Percentiles rank a stretch among this genome's conserved stretches.
Conservation (phyloP, 2,329 filamentous ascomycete genomes). For the Pestalotiopsis sp. region DNA sequence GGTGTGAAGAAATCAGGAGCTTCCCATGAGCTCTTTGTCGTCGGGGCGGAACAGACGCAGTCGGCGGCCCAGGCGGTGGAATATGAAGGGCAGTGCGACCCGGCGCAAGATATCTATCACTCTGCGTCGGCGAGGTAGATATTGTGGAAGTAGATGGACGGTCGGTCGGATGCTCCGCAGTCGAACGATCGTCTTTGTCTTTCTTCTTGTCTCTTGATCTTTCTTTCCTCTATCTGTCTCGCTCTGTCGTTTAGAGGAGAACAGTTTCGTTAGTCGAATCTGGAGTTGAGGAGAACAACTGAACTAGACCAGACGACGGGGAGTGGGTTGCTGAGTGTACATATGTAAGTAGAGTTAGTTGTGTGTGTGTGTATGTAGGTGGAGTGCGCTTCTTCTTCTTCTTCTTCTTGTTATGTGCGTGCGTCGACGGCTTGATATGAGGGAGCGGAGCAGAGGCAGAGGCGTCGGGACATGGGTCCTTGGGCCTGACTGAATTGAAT, state of each 20-base stretch:
- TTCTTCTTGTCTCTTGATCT: not conserved
- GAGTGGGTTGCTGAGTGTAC: slow-evolving; percentile 35
- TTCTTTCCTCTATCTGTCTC: not conserved
- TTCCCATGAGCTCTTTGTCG: slow-evolving; percentile 6
- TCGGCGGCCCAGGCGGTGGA: not conserved
- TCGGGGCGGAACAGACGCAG: not conserved
- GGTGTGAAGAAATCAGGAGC: not conserved
- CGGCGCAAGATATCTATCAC: not conserved
- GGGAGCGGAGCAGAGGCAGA: slow-evolving; percentile 10
- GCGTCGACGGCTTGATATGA: slow-evolving; percentile 16
- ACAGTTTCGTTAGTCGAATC: slow-evolving; percentile 15
- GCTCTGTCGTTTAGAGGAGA: slow-evolving; percentile 6
- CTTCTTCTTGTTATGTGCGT: slow-evolving; percentile 9
- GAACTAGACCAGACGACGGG: slow-evolving; percentile 15
- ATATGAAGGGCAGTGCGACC: not conserved
- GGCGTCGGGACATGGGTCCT: slow-evolving; percentile 5
- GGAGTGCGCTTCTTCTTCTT: slow-evolving; percentile 2
- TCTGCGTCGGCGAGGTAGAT: not conserved
- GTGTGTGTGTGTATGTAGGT: not conserved
- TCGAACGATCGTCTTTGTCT: not conserved
- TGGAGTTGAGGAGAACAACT: slow-evolving; percentile 23
- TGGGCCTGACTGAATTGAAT: not conserved
- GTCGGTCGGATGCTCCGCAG: not conserved
- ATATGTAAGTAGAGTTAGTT: slow-evolving; percentile 22
- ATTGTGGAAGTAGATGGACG: not conserved